Evolutionary conservation across 176 grass and related monocot species (phyloP).

Genomic region (Hordeum vulgare): MorexV3_pseudomolecules_assembly NC_058519.1:327273997-327274496

Average conservation of each 20-base stretch:
- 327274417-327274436: not conserved
- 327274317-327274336: not conserved
- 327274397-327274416: not conserved
- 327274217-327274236: conserved; percentile 97
- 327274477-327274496: not conserved
- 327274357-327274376: conserved; percentile 6
- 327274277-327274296: conserved; percentile 87
- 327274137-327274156: too few relatives aligned
- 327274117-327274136: conserved; percentile 94
- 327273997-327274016: not conserved
- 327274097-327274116: conserved; percentile 92
- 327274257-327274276: conserved; percentile 71
- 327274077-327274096: conserved; percentile 82
- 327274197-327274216: conserved; percentile 86
- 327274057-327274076: conserved; percentile 85
- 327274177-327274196: too few relatives aligned
- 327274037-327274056: conserved; percentile 96
- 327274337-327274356: not conserved
- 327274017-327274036: not conserved
- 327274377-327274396: not conserved
- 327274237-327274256: conserved; percentile 84
- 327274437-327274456: not conserved
- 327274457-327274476: not conserved
- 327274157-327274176: too few relatives aligned
- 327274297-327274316: conserved; percentile 74